Percentiles rank a stretch among this genome's conserved stretches.
Conservation (phyloP, 2,329 filamentous ascomycete species). For the Pleurostoma richardsiae region DNA sequence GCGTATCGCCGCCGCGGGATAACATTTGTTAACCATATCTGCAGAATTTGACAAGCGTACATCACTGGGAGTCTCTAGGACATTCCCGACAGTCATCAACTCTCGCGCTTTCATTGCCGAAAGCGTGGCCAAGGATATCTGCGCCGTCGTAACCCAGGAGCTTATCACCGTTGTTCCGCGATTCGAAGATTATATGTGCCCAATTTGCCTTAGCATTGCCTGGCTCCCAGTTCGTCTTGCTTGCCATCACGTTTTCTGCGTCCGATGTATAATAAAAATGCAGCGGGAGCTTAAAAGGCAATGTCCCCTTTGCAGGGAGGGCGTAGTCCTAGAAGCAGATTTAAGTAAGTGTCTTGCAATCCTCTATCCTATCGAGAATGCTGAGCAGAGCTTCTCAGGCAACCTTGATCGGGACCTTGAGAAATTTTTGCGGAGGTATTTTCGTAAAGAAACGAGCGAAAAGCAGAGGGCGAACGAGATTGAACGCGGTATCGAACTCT, state of each 20-base stretch:
- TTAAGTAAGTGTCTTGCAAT: slow-evolving; percentile 39
- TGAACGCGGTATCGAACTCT: slow-evolving; percentile 68
- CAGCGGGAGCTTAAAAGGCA: slow-evolving; percentile 63
- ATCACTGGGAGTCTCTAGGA: slow-evolving; percentile 61
- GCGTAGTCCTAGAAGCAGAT: slow-evolving; percentile 67
- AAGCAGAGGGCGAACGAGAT: slow-evolving; percentile 69
- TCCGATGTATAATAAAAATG: slow-evolving; percentile 75
- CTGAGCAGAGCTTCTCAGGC: slow-evolving; percentile 30
- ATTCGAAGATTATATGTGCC: slow-evolving; percentile 78
- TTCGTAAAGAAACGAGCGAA: slow-evolving; percentile 63
- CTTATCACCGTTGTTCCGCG: slow-evolving; percentile 72
- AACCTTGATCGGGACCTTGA: slow-evolving; percentile 66
- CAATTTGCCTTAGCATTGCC: slow-evolving; percentile 73
- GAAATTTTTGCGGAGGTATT: slow-evolving; percentile 69
- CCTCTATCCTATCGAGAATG: not conserved
- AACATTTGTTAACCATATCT: not conserved
- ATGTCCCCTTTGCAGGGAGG: slow-evolving; percentile 72
- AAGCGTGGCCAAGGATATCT: slow-evolving; percentile 69
- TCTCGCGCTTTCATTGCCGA: slow-evolving; percentile 58
- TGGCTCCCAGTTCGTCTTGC: slow-evolving; percentile 74
- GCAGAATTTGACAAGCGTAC: slow-evolving; percentile 84
- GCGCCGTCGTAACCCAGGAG: slow-evolving; percentile 67
- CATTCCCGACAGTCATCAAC: slow-evolving; percentile 55
- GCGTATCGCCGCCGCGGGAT: no score
- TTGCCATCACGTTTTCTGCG: slow-evolving; percentile 78